A percentile compares a stretch with the other conserved stretches of the same genome.
Conservation (phyloP, 139 green algal genomes). For the Chlorella sp. region DNA sequence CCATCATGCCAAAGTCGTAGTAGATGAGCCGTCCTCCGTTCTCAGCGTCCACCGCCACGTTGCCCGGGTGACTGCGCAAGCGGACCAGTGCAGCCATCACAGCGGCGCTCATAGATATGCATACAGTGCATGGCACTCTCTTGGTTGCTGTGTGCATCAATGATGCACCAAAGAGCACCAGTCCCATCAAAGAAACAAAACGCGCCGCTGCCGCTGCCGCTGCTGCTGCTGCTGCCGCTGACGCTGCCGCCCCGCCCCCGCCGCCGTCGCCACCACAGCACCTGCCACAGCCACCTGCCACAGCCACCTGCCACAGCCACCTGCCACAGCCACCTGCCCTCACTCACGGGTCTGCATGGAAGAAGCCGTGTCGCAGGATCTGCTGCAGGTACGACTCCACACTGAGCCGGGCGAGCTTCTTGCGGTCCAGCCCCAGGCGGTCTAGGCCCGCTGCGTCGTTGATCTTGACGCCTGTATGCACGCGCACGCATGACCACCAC, state of each 20-base stretch:
- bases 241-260: no score
- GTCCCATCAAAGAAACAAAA: no score
- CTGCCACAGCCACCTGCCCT: not conserved
- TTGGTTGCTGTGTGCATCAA: not conserved
- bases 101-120: no score
- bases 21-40: slow-evolving; percentile 73
- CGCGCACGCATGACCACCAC: not conserved
- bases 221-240: no score
- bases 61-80: slow-evolving; percentile 80
- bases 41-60: slow-evolving; percentile 87
- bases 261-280: no score
- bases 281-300: no score
- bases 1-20: slow-evolving; percentile 89
- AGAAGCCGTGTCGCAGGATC: slow-evolving; percentile 49
- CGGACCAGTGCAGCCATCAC: no score
- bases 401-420: slow-evolving; percentile 67
- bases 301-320: no score
- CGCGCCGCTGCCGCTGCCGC: no score
- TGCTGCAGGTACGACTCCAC: slow-evolving; percentile 47
- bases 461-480: slow-evolving; percentile 77
- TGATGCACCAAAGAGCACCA: not conserved
- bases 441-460: slow-evolving; percentile 80
- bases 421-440: slow-evolving; percentile 75
- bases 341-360: slow-evolving; percentile 10
- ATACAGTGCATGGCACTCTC: not conserved